Base-by-base conservation (phyloP, 139 green algal genomes). In the Volvox reticuliferus region DNA sequence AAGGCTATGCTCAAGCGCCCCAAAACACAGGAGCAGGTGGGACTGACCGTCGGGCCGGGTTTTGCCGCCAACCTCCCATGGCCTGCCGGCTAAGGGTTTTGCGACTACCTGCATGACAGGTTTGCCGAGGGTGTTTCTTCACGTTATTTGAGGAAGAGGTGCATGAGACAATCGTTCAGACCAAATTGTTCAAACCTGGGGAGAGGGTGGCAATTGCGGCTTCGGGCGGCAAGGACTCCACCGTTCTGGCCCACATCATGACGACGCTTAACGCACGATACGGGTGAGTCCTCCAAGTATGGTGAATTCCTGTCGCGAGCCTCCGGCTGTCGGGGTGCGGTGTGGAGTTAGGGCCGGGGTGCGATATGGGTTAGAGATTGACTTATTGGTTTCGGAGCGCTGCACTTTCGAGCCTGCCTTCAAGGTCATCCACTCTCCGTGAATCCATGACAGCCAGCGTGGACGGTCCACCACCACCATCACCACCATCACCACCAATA, bases 191-290 rank as follows among this genome's bases (percentile, higher is more conserved):
- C 92, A 93, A 90, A 18, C 71, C 81, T 0, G 98, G 98, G 3
- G 97, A 99, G 76, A 91, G 95, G 12, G 96, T 99, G 2, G 98
- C 98, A 0, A 89, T 99, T 32, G 98, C 93, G 3, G 98, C 98
- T 2, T 99, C 97, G 13, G 97, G 96, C 32, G 97, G 97, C 85
- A 99, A 99, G 93, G 98, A 99, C 92, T 99, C 97, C 0, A 99
- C 98, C 1, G 98, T 99, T 82, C 95, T 99, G 28, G 98, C 98
- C 0, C 96, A 99, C 89, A 92, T 99, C n/a, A 55, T 99, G 28
- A 98, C 96, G 0, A 92, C 95, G 19, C 95, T 99, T 1, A 99
- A 99, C 92, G 55, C 91, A 21, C 95, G 98, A 0, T 95, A 99
- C 91, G 79, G 94, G 95, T 98, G 86, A 85, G 12, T 92, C 6